Percentiles rank a stretch among this genome's conserved stretches.
phyloP scores from a whole-genome alignment of 1,139 yeast genomes.

The Magnusiomyces clavatus region DNA sequence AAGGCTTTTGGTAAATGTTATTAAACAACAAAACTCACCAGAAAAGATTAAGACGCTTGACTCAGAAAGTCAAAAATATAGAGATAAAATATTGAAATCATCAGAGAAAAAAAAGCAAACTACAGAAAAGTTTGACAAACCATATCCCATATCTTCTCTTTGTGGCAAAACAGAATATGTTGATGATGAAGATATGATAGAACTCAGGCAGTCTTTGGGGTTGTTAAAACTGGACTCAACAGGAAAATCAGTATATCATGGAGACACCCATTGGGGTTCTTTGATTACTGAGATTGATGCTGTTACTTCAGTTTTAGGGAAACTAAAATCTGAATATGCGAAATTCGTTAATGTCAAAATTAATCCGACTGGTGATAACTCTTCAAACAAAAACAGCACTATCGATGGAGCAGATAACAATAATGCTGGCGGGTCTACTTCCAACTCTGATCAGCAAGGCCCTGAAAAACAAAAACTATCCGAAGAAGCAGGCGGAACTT shows the following conservation, averaged over 20 bases:
- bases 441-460: too few relatives aligned
- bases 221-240: conserved; percentile 30
- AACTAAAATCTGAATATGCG: conserved; percentile 10
- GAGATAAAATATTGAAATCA: not conserved
- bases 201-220: conserved; percentile 29
- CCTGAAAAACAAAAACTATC: too few relatives aligned
- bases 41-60: not conserved
- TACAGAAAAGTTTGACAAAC: too few relatives aligned
- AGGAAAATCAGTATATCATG: conserved; percentile 32
- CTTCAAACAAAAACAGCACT: not conserved
- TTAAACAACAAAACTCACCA: conserved; percentile 8
- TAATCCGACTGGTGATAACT: not conserved
- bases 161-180: not conserved
- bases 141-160: too few relatives aligned
- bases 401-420: too few relatives aligned
- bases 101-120: too few relatives aligned
- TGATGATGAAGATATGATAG: conserved; percentile 14
- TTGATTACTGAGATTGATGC: conserved; percentile 28
- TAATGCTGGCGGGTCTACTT: too few relatives aligned
- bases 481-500: not conserved
- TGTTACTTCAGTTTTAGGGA: conserved; percentile 24
- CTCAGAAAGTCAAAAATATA: not conserved
- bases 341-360: not conserved
- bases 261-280: conserved; percentile 33
- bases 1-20: conserved; percentile 23